Evolutionary conservation across 23 red algal genomes (phyloP).

Genomic region (Gracilaria caudata): DNA sequence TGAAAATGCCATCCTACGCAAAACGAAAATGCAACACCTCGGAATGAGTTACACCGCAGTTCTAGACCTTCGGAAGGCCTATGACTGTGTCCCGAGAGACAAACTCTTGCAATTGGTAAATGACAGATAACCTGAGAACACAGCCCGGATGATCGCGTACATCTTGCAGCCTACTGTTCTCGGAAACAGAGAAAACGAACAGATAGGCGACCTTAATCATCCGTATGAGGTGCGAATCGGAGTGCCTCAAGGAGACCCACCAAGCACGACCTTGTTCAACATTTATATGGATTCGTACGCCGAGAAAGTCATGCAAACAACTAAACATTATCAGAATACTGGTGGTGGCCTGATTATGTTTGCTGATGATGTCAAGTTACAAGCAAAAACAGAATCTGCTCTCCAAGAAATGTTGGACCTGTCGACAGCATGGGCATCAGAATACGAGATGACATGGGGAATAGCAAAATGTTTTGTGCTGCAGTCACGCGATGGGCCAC

Average conservation of each 20-base stretch:
- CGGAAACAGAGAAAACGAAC: neutral
- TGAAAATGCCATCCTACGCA: slow-evolving; percentile 5
- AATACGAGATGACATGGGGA: slow-evolving; percentile 8
- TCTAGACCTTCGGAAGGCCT: slow-evolving; percentile 19
- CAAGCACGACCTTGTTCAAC: slow-evolving; percentile 11
- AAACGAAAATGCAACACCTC: neutral
- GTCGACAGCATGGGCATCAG: slow-evolving; percentile 4
- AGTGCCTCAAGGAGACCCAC: slow-evolving; percentile 12
- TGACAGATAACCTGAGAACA: neutral
- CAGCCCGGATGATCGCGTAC: neutral
- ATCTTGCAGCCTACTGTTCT: slow-evolving; percentile 1
- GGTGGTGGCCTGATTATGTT: neutral
- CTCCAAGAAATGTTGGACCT: slow-evolving; percentile 19
- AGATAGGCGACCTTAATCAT: neutral
- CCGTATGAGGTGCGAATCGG: slow-evolving; percentile 2
- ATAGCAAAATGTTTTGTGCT: slow-evolving; percentile 12
- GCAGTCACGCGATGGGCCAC: neutral
- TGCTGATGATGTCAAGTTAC: slow-evolving; percentile 31
- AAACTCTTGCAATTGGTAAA: slow-evolving; percentile 5
- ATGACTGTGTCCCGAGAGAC: slow-evolving; percentile 16
- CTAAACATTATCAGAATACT: neutral
- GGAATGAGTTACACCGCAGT: slow-evolving; percentile 5
- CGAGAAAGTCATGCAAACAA: neutral
- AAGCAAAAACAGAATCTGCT: neutral
- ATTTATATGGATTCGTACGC: slow-evolving; percentile 20